Evolutionary conservation across 1,284 basidiomycete species (phyloP).

Genomic region (Austroboletus novae-zelandiae): DNA sequence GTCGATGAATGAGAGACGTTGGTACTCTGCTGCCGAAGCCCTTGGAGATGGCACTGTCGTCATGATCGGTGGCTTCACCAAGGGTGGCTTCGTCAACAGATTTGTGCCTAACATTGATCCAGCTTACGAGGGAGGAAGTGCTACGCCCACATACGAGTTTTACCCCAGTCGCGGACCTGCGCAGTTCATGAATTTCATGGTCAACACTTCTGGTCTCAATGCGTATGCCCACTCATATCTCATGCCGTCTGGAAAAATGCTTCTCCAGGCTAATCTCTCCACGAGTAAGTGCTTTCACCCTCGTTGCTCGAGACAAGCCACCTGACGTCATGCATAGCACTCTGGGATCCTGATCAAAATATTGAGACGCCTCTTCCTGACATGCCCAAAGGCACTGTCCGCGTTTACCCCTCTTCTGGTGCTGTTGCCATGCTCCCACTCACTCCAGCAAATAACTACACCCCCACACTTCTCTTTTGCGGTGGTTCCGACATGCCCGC

Average conservation of each 20-base stretch:
- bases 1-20: constrained; percentile 75
- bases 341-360: constrained; percentile 62
- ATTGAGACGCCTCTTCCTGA: constrained; percentile 58
- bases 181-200: constrained; percentile 67
- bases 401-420: constrained; percentile 92
- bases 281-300: constrained; percentile 44
- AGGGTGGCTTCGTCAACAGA: constrained; percentile 87
- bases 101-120: constrained; percentile 71
- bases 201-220: constrained; percentile 84
- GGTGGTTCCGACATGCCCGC: constrained; percentile 82
- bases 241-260: constrained; percentile 80
- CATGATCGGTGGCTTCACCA: constrained; percentile 78
- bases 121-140: constrained; percentile 58
- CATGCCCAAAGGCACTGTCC: constrained; percentile 67
- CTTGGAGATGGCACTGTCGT: constrained; percentile 67
- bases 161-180: constrained; percentile 59
- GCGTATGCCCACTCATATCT: constrained; percentile 86
- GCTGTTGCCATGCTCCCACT: constrained; percentile 89
- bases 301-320: neutral
- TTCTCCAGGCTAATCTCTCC: constrained; percentile 84
- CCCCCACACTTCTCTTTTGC: constrained; percentile 84
- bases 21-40: constrained; percentile 87
- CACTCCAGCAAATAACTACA: constrained; percentile 87
- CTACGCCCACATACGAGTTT: constrained; percentile 76
- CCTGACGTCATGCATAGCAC: neutral